phyloP scores from a whole-genome alignment of 352 stramenopile genomes.

The Phytopythium boreale region DNA sequence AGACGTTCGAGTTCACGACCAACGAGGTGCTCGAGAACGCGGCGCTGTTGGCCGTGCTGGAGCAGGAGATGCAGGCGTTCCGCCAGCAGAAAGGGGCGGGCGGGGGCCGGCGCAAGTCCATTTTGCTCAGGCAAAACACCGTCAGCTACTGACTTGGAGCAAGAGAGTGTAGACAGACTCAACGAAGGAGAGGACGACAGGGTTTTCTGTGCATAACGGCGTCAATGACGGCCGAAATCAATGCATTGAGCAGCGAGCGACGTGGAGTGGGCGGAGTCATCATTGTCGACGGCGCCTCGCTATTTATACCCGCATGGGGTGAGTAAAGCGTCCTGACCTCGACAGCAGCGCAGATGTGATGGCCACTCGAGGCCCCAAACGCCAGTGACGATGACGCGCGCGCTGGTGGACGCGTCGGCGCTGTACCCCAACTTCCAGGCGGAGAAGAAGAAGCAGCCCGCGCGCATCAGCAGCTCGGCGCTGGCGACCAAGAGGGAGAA shows the following conservation, averaged over 20 bases:
- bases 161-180: background rate
- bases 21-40: slow-evolving; percentile 21
- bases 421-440: slow-evolving; percentile 65
- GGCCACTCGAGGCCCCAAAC: background rate
- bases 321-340: background rate
- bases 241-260: background rate
- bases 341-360: background rate
- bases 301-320: background rate
- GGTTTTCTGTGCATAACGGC: background rate
- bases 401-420: slow-evolving; percentile 11
- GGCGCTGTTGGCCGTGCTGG: slow-evolving; percentile 16
- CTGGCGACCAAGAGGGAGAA: slow-evolving; percentile 16
- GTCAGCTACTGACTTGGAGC: slow-evolving; percentile 6
- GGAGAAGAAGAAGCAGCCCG: slow-evolving; percentile 42
- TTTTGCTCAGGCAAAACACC: slow-evolving; percentile 8
- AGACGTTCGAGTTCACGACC: slow-evolving; percentile 28
- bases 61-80: background rate
- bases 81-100: background rate
- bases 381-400: background rate
- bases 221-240: too few relatives aligned
- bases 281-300: background rate
- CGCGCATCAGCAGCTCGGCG: slow-evolving; percentile 16
- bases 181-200: background rate
- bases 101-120: background rate
- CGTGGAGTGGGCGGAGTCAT: background rate